Evolutionary conservation across 1,284 basidiomycete species (phyloP).

Genomic region (Rhodotorula mucilaginosa): DNA sequence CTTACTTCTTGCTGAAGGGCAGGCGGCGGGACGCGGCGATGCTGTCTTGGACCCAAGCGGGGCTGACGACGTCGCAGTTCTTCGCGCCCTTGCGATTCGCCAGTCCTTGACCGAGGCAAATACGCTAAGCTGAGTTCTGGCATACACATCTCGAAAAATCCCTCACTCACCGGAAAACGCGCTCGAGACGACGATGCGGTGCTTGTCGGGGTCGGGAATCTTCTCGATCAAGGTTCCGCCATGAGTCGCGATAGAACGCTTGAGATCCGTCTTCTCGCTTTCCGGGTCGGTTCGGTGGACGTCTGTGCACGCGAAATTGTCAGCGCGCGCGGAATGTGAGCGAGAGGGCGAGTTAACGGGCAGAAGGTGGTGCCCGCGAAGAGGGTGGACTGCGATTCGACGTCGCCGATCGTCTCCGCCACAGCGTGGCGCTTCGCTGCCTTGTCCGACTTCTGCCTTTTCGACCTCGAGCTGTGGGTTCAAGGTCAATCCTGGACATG

Average conservation of each 20-base stretch:
- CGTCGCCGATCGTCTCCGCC: slow-evolving; percentile 61
- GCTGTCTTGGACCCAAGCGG: slow-evolving; percentile 78
- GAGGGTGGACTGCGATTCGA: slow-evolving; percentile 61
- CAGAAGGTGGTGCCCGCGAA: slow-evolving; percentile 76
- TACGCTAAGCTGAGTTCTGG: background rate
- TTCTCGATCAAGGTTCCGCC: slow-evolving; percentile 69
- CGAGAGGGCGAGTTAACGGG: slow-evolving; percentile 49
- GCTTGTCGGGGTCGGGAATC: slow-evolving; percentile 44
- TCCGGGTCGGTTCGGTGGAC: slow-evolving; percentile 40
- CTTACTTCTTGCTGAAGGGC: slow-evolving; percentile 26
- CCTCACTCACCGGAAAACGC: slow-evolving; percentile 17
- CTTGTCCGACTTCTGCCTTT: slow-evolving; percentile 51
- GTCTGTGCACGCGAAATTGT: slow-evolving; percentile 7
- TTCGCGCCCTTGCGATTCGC: slow-evolving; percentile 55
- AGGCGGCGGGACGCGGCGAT: slow-evolving; percentile 53
- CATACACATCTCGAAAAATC: background rate
- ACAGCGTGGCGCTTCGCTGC: slow-evolving; percentile 64
- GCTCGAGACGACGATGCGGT: slow-evolving; percentile 47
- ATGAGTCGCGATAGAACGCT: slow-evolving; percentile 62
- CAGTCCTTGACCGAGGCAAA: slow-evolving; percentile 41
- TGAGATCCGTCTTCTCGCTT: slow-evolving; percentile 44
- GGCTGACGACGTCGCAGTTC: slow-evolving; percentile 65
- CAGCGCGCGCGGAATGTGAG: background rate
- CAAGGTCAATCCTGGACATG: fast-evolving
- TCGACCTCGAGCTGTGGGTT: slow-evolving; percentile 10